These are phyloP conservation scores for Alternaria solani DNA, from an alignment of 2,329 filamentous ascomycete genomes.

Conservation along the genomic window DNA sequence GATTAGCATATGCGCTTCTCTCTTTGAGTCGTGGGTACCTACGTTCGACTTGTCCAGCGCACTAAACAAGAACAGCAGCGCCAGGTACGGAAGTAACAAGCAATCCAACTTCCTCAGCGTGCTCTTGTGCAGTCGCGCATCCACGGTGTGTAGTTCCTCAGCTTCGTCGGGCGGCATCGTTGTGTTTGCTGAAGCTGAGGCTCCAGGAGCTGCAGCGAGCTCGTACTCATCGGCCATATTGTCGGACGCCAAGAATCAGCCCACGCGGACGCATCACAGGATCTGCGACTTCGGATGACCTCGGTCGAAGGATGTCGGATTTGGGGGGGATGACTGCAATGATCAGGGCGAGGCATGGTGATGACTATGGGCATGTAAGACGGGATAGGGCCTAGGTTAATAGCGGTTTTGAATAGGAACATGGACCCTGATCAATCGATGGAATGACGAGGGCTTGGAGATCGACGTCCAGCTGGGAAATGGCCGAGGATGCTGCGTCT, in stretches of 20 bases:
- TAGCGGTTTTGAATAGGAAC: background rate
- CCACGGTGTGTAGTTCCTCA: conserved; percentile 5
- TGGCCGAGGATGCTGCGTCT: background rate
- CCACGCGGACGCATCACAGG: conserved; percentile 19
- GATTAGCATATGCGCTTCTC: background rate
- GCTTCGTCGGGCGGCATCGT: conserved; percentile 19
- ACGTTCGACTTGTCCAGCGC: conserved; percentile 62
- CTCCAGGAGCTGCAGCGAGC: conserved; percentile 16
- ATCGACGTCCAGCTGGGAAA: conserved; percentile 4
- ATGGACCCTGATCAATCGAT: conserved; percentile 7
- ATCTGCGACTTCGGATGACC: conserved; percentile 10
- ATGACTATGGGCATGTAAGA: background rate
- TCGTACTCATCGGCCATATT: conserved; percentile 24
- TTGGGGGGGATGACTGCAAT: background rate
- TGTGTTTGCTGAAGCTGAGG: conserved; percentile 8
- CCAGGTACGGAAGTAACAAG: conserved; percentile 61
- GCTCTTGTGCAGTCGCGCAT: conserved; percentile 37
- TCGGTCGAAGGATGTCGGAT: background rate
- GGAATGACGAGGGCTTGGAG: conserved; percentile 5
- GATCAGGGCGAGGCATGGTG: background rate
- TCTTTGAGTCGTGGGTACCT: conserved; percentile 1
- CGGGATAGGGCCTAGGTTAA: background rate
- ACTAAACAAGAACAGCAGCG: conserved; percentile 62
- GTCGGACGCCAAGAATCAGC: conserved; percentile 21
- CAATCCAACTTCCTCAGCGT: conserved; percentile 60